These are phyloP conservation scores for Chrysosporium keratinophilum DNA, from an alignment of 2,329 filamentous ascomycete genomes.

Conservation along the genomic window DNA sequence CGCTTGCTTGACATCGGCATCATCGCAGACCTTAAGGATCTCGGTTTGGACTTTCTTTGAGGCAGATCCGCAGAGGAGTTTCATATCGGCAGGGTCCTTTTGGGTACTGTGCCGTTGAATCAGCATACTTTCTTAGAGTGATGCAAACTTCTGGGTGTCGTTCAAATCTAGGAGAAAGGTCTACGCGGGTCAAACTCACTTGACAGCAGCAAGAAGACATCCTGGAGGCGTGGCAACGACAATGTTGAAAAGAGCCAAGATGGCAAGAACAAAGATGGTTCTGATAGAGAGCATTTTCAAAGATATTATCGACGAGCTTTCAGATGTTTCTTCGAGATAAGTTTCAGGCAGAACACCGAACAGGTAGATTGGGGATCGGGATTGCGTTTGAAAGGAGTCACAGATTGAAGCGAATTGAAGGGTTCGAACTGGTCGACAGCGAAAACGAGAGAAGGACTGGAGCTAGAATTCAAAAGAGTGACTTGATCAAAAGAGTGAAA, in stretches of 20 bases:
- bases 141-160: background rate
- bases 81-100: slow-evolving; percentile 30
- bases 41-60: slow-evolving; percentile 28
- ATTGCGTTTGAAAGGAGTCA: slow-evolving; percentile 18
- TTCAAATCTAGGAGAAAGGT: background rate
- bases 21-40: slow-evolving; percentile 30
- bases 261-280: slow-evolving; percentile 33
- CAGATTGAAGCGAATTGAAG: slow-evolving; percentile 10
- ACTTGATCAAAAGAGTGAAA: background rate
- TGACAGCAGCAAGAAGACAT: slow-evolving; percentile 43
- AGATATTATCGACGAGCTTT: background rate
- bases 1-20: slow-evolving; percentile 24
- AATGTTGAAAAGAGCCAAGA: slow-evolving; percentile 38
- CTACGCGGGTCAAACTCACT: slow-evolving; percentile 29
- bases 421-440: slow-evolving; percentile 2
- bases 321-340: background rate
- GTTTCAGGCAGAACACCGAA: background rate
- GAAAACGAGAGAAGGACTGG: slow-evolving; percentile 1
- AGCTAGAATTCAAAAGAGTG: background rate
- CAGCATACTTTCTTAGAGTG: background rate
- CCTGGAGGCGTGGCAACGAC: slow-evolving; percentile 38
- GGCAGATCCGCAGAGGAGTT: slow-evolving; percentile 31
- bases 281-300: slow-evolving; percentile 38
- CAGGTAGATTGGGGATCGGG: background rate
- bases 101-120: slow-evolving; percentile 27